phyloP scores from a whole-genome alignment of 495 filamentous ascomycete species.

The Penicillium maclennaniae region DNA sequence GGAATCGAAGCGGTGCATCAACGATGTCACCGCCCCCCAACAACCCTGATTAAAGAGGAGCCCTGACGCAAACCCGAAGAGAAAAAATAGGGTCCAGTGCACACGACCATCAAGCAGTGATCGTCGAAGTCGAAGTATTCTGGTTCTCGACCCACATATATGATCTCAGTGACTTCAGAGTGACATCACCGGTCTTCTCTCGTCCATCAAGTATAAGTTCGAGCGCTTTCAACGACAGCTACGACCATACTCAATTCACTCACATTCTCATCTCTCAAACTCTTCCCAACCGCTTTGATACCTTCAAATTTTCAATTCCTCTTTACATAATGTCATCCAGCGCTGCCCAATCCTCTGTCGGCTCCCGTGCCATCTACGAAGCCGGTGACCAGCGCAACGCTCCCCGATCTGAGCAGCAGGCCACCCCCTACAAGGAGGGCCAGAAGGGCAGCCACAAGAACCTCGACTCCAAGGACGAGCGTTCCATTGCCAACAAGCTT shows the following conservation, averaged over 20 bases:
- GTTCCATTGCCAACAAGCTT: constrained; percentile 75
- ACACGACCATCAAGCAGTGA: constrained; percentile 5
- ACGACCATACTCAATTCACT: neutral
- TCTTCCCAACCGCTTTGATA: neutral
- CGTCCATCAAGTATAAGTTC: constrained; percentile 17
- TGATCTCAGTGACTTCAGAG: constrained; percentile 36
- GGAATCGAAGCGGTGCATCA: neutral
- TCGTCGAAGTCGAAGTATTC: constrained; percentile 9
- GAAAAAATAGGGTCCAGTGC: constrained; percentile 6
- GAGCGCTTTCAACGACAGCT: neutral
- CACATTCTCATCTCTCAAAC: neutral
- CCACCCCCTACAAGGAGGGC: constrained; percentile 64
- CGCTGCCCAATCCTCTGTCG: constrained; percentile 50
- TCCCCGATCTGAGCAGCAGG: constrained; percentile 51
- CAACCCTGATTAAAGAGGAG: constrained; percentile 16
- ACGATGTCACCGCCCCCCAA: constrained; percentile 16
- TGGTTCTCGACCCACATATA: constrained; percentile 26
- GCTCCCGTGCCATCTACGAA: constrained; percentile 51
- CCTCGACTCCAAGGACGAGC: constrained; percentile 76
- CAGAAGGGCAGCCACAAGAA: constrained; percentile 59
- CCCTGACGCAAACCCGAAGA: constrained; percentile 2
- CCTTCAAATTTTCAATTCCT: constrained; percentile 1
- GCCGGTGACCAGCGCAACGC: constrained; percentile 68
- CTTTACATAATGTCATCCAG: constrained; percentile 18
- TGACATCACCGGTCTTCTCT: constrained; percentile 29